phyloP scores from a whole-genome alignment of 768 basidiomycete genomes.

The Boletus bicolor region DNA sequence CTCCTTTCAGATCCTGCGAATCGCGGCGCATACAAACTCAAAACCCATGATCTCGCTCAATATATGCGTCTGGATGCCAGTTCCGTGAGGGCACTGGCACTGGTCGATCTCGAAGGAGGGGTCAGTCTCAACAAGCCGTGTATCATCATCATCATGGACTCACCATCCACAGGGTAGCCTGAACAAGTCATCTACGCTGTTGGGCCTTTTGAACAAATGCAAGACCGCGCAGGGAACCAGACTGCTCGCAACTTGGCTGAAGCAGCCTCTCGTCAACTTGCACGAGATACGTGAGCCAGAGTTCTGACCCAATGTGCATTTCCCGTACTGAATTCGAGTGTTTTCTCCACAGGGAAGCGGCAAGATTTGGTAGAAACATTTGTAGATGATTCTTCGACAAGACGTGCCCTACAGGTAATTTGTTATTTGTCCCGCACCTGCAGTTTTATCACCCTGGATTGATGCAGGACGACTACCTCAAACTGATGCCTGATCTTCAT shows the following conservation, averaged over 20 bases:
- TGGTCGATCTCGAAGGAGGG: slow-evolving; percentile 65
- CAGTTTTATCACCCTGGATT: neutral
- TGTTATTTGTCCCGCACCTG: no score
- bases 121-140: slow-evolving; percentile 13
- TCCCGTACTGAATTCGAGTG: neutral
- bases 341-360: slow-evolving; percentile 56
- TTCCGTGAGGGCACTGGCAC: slow-evolving; percentile 83
- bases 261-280: slow-evolving; percentile 90
- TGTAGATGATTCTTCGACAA: slow-evolving; percentile 69
- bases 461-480: slow-evolving; percentile 78
- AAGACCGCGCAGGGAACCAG: slow-evolving; percentile 94
- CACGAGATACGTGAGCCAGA: slow-evolving; percentile 80
- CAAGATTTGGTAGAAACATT: slow-evolving; percentile 88
- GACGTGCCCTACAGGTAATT: slow-evolving; percentile 68
- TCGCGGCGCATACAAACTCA: slow-evolving; percentile 74
- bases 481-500: slow-evolving; percentile 90
- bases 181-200: slow-evolving; percentile 80
- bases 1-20: slow-evolving; percentile 77
- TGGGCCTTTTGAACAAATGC: slow-evolving; percentile 90
- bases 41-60: slow-evolving; percentile 86
- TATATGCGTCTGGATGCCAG: slow-evolving; percentile 97
- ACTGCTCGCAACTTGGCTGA: slow-evolving; percentile 87
- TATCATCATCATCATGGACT: neutral
- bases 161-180: slow-evolving; percentile 44
- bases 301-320: neutral